Evolutionary conservation across 2,329 filamentous ascomycete genomes (phyloP), one percentile per base, ranked within the genome.

Genomic region (Penicillium occitanis): DNA sequence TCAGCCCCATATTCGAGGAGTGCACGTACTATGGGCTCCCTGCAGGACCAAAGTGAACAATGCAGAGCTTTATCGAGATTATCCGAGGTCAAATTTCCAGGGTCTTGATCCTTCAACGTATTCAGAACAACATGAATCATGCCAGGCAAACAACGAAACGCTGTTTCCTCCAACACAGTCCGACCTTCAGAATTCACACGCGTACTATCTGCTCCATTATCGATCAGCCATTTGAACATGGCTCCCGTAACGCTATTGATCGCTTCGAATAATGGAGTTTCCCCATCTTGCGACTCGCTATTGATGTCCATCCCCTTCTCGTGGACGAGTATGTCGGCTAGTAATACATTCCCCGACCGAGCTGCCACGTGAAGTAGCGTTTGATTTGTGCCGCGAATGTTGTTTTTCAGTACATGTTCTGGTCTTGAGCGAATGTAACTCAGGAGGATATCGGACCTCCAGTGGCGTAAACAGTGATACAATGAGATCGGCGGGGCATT

Each of bases 211-310:
- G 51, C 51, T 30, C 51, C 28, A 33, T 35, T 55, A 55, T 17
- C 14, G 14, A 55, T 19, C 51, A 55, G 25, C 51, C 51, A 55
- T 55, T 13, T 55, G 28, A 55, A 55, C 51, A 55, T 55, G 6
- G 25, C 51, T 33, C 10, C 51, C 10, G 33, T 30, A 4, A 19
- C 14, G n/a, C 17, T 55, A 35, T 25, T n/a, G 51, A 35, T 55
- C 14, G 51, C 51, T 30, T 55, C 28, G 5, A 33, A 55, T 7
- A 55, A 35, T 28, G 51, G 51, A 19, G 7, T 35, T 35, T 28
- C 33, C n/a, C 1, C 25, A 19, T 19, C 6, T n/a, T n/a, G 28
- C 51, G 28, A 30, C 28, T 55, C 8, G 17, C 17, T 19, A 11
- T 55, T 35, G 28, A 55, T 33, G 11, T 35, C 7, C 28, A 55